Base-by-base conservation (phyloP, 768 basidiomycete species). In the Podaxis sp. region DNA sequence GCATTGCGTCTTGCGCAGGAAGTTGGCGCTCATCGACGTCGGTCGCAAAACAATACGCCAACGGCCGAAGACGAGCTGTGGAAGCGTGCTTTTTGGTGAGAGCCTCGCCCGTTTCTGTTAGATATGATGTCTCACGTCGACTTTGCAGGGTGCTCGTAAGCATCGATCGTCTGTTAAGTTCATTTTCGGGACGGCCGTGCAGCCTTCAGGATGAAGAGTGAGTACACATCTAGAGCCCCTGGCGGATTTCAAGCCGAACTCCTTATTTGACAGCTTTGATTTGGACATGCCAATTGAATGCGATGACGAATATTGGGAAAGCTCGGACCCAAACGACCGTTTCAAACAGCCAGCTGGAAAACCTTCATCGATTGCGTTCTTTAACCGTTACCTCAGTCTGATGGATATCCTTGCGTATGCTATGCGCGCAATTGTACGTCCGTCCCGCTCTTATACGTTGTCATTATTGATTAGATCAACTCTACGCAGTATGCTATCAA, bases 191-290 rank as follows among this genome's bases (percentile, higher is more conserved):
- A 1, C 77, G 91, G n/a, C 86, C 88, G 2, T 82, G 86, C 66
- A 83, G 83, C 2, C 75, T 92, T 3, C 86, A 88, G 58, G 90
- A 91, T 64, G 89, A 89, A 69, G 90, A 90, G 85, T 86, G 83
- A 77, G 47, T 25, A 23, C n/a, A 44, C 58, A 2, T 27, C 50
- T 64, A 21, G 44, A 16, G 10, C 18, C 5, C 27, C 36, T 55
- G 2, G 10, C 23, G 18, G 10, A 7, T 27, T 46, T 3, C 7
- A 44, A 10, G 18, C 11, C 59, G 23, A 50, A 35, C 28, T 48
- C 55, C 25, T 9, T 36, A n/a, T 51, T 44, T 44, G 35, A 14
- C 60, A 91, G 89, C 66, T 87, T 90, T 66, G 90, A 93, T 64
- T 75, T 88, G 5, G 90, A 91, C 55, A 72, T 86, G 5, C 83